Conservation (phyloP, 2,329 filamentous ascomycete species). For the Teratosphaeria gauchensis region DNA sequence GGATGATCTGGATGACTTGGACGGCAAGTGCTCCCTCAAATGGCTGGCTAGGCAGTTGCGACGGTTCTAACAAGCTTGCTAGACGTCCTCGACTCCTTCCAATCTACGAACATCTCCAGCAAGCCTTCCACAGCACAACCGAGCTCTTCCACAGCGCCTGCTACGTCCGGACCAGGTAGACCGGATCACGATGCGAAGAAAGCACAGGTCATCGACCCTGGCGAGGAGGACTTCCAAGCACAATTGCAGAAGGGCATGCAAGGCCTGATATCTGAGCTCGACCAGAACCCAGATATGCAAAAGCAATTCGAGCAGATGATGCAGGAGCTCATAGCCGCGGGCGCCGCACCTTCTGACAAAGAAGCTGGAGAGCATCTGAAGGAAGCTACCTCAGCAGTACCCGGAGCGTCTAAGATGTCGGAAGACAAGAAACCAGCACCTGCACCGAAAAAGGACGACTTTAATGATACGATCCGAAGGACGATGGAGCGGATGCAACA, state of each 20-base stretch:
- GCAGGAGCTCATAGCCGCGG: slow-evolving; percentile 44
- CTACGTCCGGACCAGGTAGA: slow-evolving; percentile 32
- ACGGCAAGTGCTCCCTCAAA: slow-evolving; percentile 46
- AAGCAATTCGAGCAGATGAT: slow-evolving; percentile 57
- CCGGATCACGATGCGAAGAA: slow-evolving; percentile 22
- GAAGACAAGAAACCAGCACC: slow-evolving; percentile 5
- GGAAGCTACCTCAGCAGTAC: slow-evolving; percentile 23
- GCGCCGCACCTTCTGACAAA: slow-evolving; percentile 28
- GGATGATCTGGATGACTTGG: slow-evolving; percentile 83
- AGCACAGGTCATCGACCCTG: slow-evolving; percentile 5
- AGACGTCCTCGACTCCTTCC: slow-evolving; percentile 94
- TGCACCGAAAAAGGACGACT: slow-evolving; percentile 46
- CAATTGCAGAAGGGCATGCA: slow-evolving; percentile 89
- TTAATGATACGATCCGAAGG: slow-evolving; percentile 83
- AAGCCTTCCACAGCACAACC: slow-evolving; percentile 18
- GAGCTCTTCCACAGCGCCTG: slow-evolving; percentile 21
- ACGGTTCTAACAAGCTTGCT: slow-evolving; percentile 2
- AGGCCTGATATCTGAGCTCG: slow-evolving; percentile 63
- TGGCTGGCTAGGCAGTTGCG: slow-evolving; percentile 12
- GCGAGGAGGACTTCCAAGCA: slow-evolving; percentile 68
- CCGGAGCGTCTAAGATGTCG: slow-evolving; percentile 8
- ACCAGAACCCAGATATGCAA: slow-evolving; percentile 56
- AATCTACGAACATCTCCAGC: slow-evolving; percentile 41
- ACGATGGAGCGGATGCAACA: slow-evolving; percentile 96
- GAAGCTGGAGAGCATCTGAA: slow-evolving; percentile 23